Percentiles rank a stretch among this genome's conserved stretches.
Conservation (phyloP, 129 eudicot genomes). For the Lonicera japonica region DNA sequence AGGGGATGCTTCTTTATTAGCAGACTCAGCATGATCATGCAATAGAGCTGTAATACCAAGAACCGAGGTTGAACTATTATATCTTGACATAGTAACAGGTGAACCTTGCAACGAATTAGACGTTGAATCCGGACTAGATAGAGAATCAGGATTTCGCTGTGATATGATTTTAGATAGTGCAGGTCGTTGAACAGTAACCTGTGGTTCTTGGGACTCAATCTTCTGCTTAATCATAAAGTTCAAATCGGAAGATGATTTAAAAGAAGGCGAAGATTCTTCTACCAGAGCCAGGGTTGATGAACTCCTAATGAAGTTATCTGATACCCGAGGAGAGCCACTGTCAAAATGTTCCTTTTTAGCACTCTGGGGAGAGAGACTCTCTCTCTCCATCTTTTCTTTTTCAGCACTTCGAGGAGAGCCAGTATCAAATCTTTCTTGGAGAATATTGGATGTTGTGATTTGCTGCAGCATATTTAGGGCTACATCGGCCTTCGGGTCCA, state of each 20-base stretch:
- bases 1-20: slow-evolving; percentile 15
- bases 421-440: slow-evolving; percentile 19
- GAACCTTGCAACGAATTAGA: slow-evolving; percentile 37
- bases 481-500: slow-evolving; percentile 32
- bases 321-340: slow-evolving; percentile 1
- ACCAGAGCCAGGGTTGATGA: slow-evolving; percentile 9
- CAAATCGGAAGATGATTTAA: slow-evolving; percentile 5
- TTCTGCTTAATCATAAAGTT: slow-evolving; percentile 8
- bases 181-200: slow-evolving; percentile 26
- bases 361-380: neutral
- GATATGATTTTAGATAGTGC: slow-evolving; percentile 35
- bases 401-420: slow-evolving; percentile 4
- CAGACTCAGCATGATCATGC: slow-evolving; percentile 30
- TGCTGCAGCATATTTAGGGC: slow-evolving; percentile 26
- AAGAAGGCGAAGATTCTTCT: slow-evolving; percentile 2
- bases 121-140: slow-evolving; percentile 24
- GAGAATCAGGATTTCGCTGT: slow-evolving; percentile 23
- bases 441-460: slow-evolving; percentile 25
- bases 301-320: slow-evolving; percentile 2
- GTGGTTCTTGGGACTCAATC: slow-evolving; percentile 23
- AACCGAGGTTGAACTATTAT: slow-evolving; percentile 34
- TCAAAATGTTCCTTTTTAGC: neutral
- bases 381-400: slow-evolving; percentile 10
- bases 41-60: slow-evolving; percentile 57
- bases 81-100: slow-evolving; percentile 31